A percentile compares a stretch with the other conserved stretches of the same genome.
Conservation (phyloP, 2,329 filamentous ascomycete genomes). For the Fusarium pilosicola region DNA sequence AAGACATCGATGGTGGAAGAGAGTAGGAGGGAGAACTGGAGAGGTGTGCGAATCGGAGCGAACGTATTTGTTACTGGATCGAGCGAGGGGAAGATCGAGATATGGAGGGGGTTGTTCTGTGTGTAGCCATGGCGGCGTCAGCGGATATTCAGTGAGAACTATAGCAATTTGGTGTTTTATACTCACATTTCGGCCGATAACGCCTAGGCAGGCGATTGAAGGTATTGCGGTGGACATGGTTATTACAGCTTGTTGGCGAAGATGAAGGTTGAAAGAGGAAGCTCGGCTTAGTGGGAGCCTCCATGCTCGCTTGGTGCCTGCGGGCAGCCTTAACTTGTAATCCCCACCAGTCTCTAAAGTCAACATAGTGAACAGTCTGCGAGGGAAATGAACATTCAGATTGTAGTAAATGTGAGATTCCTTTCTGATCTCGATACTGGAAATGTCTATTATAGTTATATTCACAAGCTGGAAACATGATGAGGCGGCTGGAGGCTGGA, state of each 20-base stretch:
- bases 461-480: background rate
- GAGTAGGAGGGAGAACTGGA: constrained; percentile 92
- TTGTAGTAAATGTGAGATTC: background rate
- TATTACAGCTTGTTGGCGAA: constrained; percentile 21
- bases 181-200: constrained; percentile 91
- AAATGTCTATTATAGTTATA: background rate
- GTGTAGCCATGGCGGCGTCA: constrained; percentile 10
- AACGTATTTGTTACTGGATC: constrained; percentile 63
- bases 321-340: constrained; percentile 27
- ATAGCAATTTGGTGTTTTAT: background rate
- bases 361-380: constrained; percentile 14
- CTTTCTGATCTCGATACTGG: background rate
- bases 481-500: constrained; percentile 27
- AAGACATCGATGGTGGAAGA: constrained; percentile 95
- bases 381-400: background rate
- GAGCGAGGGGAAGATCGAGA: constrained; percentile 86
- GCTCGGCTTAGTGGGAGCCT: constrained; percentile 32
- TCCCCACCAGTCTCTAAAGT: constrained; percentile 23
- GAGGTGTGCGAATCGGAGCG: constrained; percentile 71
- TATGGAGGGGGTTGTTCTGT: constrained; percentile 98
- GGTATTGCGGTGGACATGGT: constrained; percentile 72
- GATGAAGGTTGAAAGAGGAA: constrained; percentile 30
- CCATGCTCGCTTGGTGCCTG: constrained; percentile 31
- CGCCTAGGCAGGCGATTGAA: constrained; percentile 90
- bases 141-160: background rate